Evolutionary conservation across 2,329 filamentous ascomycete species (phyloP).

Genomic region (Colletotrichum graminicola): DNA sequence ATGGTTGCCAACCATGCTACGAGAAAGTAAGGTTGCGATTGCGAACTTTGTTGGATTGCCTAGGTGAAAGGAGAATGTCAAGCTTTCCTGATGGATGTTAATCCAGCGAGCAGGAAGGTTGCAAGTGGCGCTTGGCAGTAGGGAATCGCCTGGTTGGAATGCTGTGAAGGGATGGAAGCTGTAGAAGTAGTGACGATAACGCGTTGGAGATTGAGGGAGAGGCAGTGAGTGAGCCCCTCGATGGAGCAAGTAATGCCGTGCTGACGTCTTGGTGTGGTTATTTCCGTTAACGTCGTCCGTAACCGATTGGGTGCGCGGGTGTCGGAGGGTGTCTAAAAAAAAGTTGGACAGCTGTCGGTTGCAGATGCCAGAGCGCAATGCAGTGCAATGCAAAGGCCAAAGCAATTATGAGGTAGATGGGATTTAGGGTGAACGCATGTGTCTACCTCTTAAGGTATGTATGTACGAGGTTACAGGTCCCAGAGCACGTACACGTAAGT

Average conservation of each 20-base stretch:
- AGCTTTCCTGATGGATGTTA: conserved; percentile 16
- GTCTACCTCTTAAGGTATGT: not conserved
- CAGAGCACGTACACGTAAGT: conserved; percentile 1
- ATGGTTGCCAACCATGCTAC: conserved; percentile 17
- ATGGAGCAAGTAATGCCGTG: not conserved
- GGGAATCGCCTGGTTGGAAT: conserved; percentile 19
- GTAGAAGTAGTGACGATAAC: conserved; percentile 1
- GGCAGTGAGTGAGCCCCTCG: not conserved
- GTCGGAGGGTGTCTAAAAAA: conserved; percentile 12
- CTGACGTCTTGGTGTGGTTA: conserved; percentile 1
- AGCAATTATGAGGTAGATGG: conserved; percentile 29
- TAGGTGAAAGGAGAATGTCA: conserved; percentile 2
- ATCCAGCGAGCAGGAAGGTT: conserved; percentile 18
- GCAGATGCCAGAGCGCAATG: conserved; percentile 22
- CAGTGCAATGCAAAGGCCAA: conserved; percentile 26
- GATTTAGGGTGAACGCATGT: conserved; percentile 16
- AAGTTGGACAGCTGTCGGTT: conserved; percentile 16
- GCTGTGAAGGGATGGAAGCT: conserved; percentile 15
- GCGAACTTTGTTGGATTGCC: conserved; percentile 8
- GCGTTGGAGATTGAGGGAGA: not conserved
- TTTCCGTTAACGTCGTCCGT: conserved; percentile 16
- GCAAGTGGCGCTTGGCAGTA: conserved; percentile 20
- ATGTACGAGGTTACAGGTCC: conserved; percentile 26
- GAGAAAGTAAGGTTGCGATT: not conserved
- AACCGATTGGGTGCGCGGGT: conserved; percentile 19